Conservation (phyloP, 192 early-diverging fungal species). For the Coemansia sp. region DNA sequence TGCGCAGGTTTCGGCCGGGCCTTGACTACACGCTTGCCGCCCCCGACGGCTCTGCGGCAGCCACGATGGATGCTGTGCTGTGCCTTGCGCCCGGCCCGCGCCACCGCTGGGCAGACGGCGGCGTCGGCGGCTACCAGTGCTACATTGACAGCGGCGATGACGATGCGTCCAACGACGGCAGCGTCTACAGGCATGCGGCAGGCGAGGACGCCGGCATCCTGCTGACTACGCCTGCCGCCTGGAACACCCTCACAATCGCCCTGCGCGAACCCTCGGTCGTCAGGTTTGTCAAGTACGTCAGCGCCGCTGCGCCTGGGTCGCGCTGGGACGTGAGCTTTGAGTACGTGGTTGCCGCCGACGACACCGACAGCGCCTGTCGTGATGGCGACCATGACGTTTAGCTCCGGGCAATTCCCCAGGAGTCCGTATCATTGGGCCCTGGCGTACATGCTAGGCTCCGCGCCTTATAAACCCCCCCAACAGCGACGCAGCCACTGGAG, state of each 20-base stretch:
- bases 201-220: conserved; percentile 51
- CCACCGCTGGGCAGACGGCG: conserved; percentile 61
- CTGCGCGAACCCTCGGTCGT: conserved; percentile 77
- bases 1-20: conserved; percentile 77
- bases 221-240: conserved; percentile 66
- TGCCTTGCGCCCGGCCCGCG: conserved; percentile 54
- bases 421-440: too few species aligned
- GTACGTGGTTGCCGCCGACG: neutral
- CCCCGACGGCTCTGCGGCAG: conserved; percentile 48
- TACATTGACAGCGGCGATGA: conserved; percentile 72
- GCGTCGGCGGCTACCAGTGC: conserved; percentile 76
- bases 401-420: too few species aligned
- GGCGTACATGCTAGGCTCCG: too few species aligned
- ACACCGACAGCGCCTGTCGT: neutral
- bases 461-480: too few species aligned
- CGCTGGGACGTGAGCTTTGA: conserved; percentile 78
- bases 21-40: conserved; percentile 82
- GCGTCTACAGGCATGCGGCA: conserved; percentile 53
- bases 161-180: conserved; percentile 68
- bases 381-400: neutral
- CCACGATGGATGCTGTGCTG: conserved; percentile 68
- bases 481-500: too few species aligned
- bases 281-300: conserved; percentile 84
- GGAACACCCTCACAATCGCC: conserved; percentile 69
- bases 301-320: conserved; percentile 66